Evolutionary conservation across 2,329 filamentous ascomycete genomes (phyloP), one percentile per base, ranked within the genome.

Genomic region (Monosporascus sp.): DNA sequence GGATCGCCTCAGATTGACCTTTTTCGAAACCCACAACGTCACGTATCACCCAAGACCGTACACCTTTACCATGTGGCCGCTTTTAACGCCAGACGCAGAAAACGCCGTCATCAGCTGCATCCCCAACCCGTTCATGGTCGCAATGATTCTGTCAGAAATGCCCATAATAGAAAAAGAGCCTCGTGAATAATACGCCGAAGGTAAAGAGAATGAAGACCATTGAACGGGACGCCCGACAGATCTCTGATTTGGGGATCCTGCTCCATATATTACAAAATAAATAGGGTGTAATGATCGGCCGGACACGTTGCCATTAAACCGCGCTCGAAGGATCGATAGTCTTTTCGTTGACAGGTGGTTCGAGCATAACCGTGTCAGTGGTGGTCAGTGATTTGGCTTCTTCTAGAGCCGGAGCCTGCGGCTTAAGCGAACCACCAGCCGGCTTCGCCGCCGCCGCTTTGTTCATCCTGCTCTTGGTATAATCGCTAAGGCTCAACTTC

Each of bases 401-500:
- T 44, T 78, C 75, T 9, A 65, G 53, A 17, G 65, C 67, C 1
- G 72, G 60, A 17, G 64, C 58, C 14, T 69, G 65, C 22, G 72
- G 63, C 59, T 77, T 79, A 24, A 76, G 56, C 25, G 63, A 56
- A 7, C 64, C 62, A 3, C 67, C 57, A 1, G 66, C 66, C 9
- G 74, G 72, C 55, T 74, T 75, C 27, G 69, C 74, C 61, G 64
- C 75, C 3, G 76, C 75, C 3, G 76, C 76, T 63, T 82, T 85
- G 62, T 78, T 80, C 70, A 78, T 74, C 49, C 80, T 74, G 57
- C 78, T 81, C 65, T 81, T 83, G 8, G 76, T 80, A 62, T 87
- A 87, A 62, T 87, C 84, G 61, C 82, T 86, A 2, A 87, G 67
- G 57, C 81, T 86, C 38, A 87, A 70, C 67, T 86, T 87, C 74